Evolutionary conservation across 2,329 filamentous ascomycete genomes (phyloP), one percentile per base, ranked within the genome.

Genomic region (Cordyceps sp.): DNA sequence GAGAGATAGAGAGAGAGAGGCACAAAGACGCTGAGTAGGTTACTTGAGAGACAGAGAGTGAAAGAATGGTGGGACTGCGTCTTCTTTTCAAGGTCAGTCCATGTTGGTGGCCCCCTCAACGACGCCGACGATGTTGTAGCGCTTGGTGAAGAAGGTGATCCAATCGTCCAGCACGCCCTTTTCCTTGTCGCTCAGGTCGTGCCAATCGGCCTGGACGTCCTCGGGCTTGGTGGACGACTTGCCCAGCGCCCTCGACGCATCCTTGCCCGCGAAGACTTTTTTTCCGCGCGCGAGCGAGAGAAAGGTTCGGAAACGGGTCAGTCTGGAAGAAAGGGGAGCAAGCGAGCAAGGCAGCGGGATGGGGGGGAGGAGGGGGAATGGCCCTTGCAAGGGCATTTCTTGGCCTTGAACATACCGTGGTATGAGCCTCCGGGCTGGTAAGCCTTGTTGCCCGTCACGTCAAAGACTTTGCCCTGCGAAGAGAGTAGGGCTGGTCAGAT

Each of bases 81-180:
- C n/a, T 21, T 19, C 22, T n/a, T n/a, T n/a, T n/a, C n/a, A n/a
- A n/a, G n/a, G n/a, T n/a, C 30, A 28, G 17, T 33, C 65, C 46
- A 59, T 55, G 46, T 76, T 76, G 19, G 65, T 73, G 19, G 71
- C 70, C 23, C 69, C 70, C 37, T 66, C 58, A 13, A 80, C 71
- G 34, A 64, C 53, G 12, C 83, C 84, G 29, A 92, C 74, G 32
- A 96, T 70, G 46, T 93, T 96, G 61, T 98, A 98, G 36, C 90
- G 69, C 63, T 96, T 98, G 43, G 79, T 83, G 58, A 98, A 98
- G 59, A 93, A 98, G 2, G 80, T 93, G 40, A 78, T 73, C 90
- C 90, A 98, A 54, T 98, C 90, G 33, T 88, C 69, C 38, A 98
- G 60, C 4, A 80, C 77, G 18, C 71, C 73, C 61, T 90, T 83